phyloP scores from a whole-genome alignment of 768 basidiomycete genomes.

The Serpula lacrymans region DNA sequence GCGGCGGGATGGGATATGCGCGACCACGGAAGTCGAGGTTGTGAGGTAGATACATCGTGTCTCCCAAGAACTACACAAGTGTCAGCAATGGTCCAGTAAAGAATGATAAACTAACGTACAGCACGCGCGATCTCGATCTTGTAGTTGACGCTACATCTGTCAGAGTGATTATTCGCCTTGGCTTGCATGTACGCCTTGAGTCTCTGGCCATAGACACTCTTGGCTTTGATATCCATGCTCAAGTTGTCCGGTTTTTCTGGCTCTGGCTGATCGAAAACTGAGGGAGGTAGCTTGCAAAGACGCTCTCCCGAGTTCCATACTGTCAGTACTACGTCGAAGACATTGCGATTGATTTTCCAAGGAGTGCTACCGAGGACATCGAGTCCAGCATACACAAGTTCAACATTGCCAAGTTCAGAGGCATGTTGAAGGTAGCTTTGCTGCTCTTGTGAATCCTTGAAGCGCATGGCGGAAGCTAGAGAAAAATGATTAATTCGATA shows the following conservation, averaged over 20 bases:
- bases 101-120: slow-evolving; percentile 43
- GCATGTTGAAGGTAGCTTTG: slow-evolving; percentile 73
- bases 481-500: slow-evolving; percentile 2
- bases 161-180: slow-evolving; percentile 84
- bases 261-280: slow-evolving; percentile 58
- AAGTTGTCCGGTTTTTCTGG: slow-evolving; percentile 46
- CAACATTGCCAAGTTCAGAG: slow-evolving; percentile 67
- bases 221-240: slow-evolving; percentile 50
- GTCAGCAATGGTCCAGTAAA: slow-evolving; percentile 4
- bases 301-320: slow-evolving; percentile 88
- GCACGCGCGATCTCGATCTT: slow-evolving; percentile 94
- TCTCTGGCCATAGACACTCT: slow-evolving; percentile 52
- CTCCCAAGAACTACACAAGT: slow-evolving; percentile 68
- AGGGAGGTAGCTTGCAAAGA: slow-evolving; percentile 82
- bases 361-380: slow-evolving; percentile 89
- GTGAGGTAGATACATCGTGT: slow-evolving; percentile 89
- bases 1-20: slow-evolving; percentile 94
- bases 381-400: slow-evolving; percentile 83
- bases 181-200: slow-evolving; percentile 51
- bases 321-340: slow-evolving; percentile 70
- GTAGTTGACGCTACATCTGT: slow-evolving; percentile 91
- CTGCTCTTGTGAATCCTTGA: slow-evolving; percentile 88
- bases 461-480: slow-evolving; percentile 79
- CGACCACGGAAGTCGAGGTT: slow-evolving; percentile 97
- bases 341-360: slow-evolving; percentile 80